Evolutionary conservation across 2,329 filamentous ascomycete genomes (phyloP), one percentile per base, ranked within the genome.

Genomic region (Hysterium pulicare): DNA sequence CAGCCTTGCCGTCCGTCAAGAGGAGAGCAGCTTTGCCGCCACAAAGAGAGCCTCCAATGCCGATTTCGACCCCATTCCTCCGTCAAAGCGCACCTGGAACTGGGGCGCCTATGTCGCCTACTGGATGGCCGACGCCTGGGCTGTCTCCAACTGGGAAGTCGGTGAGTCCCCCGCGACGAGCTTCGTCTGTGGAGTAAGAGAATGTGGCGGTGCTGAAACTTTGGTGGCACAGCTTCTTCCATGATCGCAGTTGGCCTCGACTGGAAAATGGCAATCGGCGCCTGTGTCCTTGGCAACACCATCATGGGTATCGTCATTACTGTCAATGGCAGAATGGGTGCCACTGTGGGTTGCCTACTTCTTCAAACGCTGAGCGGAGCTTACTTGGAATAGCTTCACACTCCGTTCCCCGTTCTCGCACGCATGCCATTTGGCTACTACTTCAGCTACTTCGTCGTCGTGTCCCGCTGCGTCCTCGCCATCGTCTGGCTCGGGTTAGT

Each of bases 121-220:
- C 50, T 67, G 64, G 64, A 66, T 66, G 61, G 62, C 64, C n/a
- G 64, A 67, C 51, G 62, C 61, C n/a, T 67, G 62, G 62, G 62
- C 62, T 21, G 62, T 66, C 2, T 64, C 61, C 22, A 67, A 66
- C 23, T 67, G 64, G 64, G 55, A 67, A 57, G 62, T 67, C 31
- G 59, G 57, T 58, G 42, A 42, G 57, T 50, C 21, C 28, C 23
- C 21, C 26, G 17, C 26, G 4, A n/a, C 9, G 7, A 20, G 16
- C 19, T 32, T 41, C 11, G 33, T 17, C 9, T 45, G 15, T 31
- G 38, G 3, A 22, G 15, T 9, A 10, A 17, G 20, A 3, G 17
- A 32, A 11, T n/a, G n/a, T 4, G 24, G 24, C 19, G n/a, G 32
- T 41, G 32, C 42, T 47, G 33, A 47, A 4, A 34, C 13, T 32